Base-by-base conservation (phyloP, 164 flowering plant species). In the Protea cynaroides region DNA sequence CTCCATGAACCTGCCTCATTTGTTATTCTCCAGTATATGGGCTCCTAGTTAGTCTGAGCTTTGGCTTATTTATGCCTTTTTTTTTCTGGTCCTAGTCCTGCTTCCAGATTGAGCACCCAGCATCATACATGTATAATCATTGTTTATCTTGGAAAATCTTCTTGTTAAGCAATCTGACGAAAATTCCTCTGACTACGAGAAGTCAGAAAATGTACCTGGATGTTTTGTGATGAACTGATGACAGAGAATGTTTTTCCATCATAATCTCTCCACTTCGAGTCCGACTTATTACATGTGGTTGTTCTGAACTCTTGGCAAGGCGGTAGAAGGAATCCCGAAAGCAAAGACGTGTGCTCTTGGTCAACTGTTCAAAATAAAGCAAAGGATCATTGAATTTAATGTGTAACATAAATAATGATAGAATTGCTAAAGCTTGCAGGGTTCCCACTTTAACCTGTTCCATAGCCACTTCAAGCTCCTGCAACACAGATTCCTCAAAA, bases 261-360 rank as follows among this genome's bases (percentile, higher is more conserved):
- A 19, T 22, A 25, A 24, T 13, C 11, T 63, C 64, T 37, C 61
- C 70, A 36, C 47, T 64, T 56, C 64, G 65, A 40, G 56, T 24
- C 22, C 50, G 72, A 34, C 19, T 61, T 24, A 10, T 29, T 0
- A 8, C 8, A 19, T 61, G 61, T 15, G 70, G 64, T 62, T 73
- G 75, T 64, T 63, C 66, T 9, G 80, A 79, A 71, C 69, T 69
- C 29, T 69, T 64, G 6, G 87, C 83, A 50, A 86, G 83, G 56
- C 87, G 86, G 69, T 79, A 86, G 18, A 86, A 74, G 47, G 87
- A 76, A 81, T 86, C 90, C 18, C 90, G 84, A 67, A 83, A 78
- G 80, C 84, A 76, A 52, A 82, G 66, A 10, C 87, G 77, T 1
- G 84, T 78, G 49, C 70, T 62, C n/a, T 73, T 71, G 46, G 76